Evolutionary conservation across 2,329 filamentous ascomycete species (phyloP).

Genomic region (Fusarium goolgardi): DNA sequence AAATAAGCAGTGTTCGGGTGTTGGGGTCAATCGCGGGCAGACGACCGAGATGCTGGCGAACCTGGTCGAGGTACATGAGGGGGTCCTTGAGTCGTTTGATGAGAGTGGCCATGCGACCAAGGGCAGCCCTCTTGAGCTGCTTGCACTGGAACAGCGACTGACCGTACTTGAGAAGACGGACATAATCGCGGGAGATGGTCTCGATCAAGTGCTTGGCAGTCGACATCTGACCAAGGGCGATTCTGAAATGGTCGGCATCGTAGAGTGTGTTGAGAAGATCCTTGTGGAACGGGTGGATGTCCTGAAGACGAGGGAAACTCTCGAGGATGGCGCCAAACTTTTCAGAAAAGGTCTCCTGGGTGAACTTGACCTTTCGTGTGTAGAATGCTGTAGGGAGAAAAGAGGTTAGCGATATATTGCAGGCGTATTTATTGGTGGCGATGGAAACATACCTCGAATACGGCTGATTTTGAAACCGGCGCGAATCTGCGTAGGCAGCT

Average conservation of each 20-base stretch:
- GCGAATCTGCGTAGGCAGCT: conserved; percentile 94
- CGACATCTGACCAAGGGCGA: conserved; percentile 93
- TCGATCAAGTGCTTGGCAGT: conserved; percentile 97
- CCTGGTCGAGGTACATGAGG: conserved; percentile 91
- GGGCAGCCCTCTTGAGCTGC: conserved; percentile 93
- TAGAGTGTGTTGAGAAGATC: conserved; percentile 93
- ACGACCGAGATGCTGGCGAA: conserved; percentile 93
- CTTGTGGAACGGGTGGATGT: conserved; percentile 94
- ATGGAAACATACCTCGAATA: conserved; percentile 71
- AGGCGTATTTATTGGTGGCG: neutral
- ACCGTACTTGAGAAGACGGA: conserved; percentile 90
- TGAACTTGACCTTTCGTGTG: conserved; percentile 98
- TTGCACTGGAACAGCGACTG: conserved; percentile 99
- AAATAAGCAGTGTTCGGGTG: conserved; percentile 94
- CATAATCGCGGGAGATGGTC: conserved; percentile 95
- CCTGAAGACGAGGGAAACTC: conserved; percentile 90
- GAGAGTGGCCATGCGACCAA: conserved; percentile 98
- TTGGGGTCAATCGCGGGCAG: conserved; percentile 98
- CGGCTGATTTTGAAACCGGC: conserved; percentile 93
- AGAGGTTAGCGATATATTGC: conserved; percentile 23
- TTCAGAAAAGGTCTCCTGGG: conserved; percentile 94
- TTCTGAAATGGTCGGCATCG: conserved; percentile 97
- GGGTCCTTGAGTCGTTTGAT: conserved; percentile 95
- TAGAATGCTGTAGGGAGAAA: conserved; percentile 76
- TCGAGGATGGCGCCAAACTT: conserved; percentile 92